These are phyloP conservation scores for Volvariella surrecta DNA, from an alignment of 1,284 basidiomycete genomes.

Conservation along the genomic window DNA sequence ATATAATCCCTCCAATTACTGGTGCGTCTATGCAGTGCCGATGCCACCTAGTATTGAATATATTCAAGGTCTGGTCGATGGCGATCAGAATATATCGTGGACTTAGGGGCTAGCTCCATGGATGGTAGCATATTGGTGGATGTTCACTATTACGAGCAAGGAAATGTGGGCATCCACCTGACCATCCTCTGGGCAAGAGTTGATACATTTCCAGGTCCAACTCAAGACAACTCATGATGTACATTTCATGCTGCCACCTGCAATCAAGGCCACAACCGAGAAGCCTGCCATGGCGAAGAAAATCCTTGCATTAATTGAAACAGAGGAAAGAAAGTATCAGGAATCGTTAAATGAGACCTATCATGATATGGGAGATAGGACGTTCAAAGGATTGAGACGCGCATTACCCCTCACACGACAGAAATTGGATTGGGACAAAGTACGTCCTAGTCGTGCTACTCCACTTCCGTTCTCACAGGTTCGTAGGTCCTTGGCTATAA, in stretches of 20 bases:
- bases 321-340: constrained; percentile 74
- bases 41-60: not conserved
- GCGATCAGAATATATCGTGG: constrained; percentile 72
- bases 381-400: constrained; percentile 82
- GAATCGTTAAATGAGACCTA: constrained; percentile 73
- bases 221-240: constrained; percentile 68
- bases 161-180: constrained; percentile 55
- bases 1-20: constrained; percentile 88
- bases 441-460: constrained; percentile 21
- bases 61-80: constrained; percentile 79
- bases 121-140: constrained; percentile 69
- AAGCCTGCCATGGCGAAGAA: constrained; percentile 55
- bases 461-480: constrained; percentile 1
- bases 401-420: constrained; percentile 88
- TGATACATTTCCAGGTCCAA: constrained; percentile 58
- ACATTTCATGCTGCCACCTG: constrained; percentile 55
- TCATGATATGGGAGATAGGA: constrained; percentile 82
- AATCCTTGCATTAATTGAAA: constrained; percentile 73
- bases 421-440: constrained; percentile 93
- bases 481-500: constrained; percentile 75
- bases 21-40: constrained; percentile 39
- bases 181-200: not conserved
- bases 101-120: constrained; percentile 46
- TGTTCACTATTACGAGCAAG: constrained; percentile 95
- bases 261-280: constrained; percentile 41